Conservation (phyloP, 495 filamentous ascomycete genomes). For the Podospora comata region DNA sequence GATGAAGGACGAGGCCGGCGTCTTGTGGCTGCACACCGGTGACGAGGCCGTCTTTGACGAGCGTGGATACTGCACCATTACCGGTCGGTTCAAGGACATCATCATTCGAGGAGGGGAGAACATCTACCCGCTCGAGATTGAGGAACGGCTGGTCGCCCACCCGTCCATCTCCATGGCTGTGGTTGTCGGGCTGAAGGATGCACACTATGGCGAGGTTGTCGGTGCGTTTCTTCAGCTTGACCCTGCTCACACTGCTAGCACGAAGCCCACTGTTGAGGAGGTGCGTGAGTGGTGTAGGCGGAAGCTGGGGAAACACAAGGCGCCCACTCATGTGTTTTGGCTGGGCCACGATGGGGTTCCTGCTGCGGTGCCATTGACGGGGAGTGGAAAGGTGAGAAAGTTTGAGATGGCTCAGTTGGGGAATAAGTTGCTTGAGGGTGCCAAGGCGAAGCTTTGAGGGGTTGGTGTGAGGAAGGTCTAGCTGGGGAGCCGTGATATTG, state of each 20-base stretch:
- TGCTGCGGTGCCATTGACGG: slow-evolving; percentile 57
- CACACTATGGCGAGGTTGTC: slow-evolving; percentile 65
- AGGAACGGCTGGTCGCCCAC: slow-evolving; percentile 61
- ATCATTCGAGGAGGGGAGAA: slow-evolving; percentile 61
- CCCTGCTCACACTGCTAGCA: slow-evolving; percentile 17
- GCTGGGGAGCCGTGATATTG: not conserved
- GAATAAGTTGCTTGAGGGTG: slow-evolving; percentile 43
- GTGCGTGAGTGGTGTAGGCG: slow-evolving; percentile 58
- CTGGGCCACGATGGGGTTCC: slow-evolving; percentile 60
- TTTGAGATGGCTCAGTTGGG: slow-evolving; percentile 60
- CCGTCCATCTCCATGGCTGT: slow-evolving; percentile 53
- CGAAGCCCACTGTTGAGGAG: slow-evolving; percentile 44
- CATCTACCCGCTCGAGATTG: slow-evolving; percentile 70
- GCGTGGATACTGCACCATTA: slow-evolving; percentile 62
- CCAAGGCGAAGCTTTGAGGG: slow-evolving; percentile 39
- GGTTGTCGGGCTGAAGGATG: slow-evolving; percentile 61
- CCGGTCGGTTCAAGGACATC: slow-evolving; percentile 63
- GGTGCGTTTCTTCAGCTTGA: slow-evolving; percentile 55
- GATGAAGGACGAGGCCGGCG: slow-evolving; percentile 54
- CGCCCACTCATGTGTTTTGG: slow-evolving; percentile 63
- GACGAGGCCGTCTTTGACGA: slow-evolving; percentile 67
- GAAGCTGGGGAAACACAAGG: slow-evolving; percentile 64
- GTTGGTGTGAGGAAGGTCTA: not conserved
- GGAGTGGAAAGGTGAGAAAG: slow-evolving; percentile 70
- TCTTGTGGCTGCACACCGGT: slow-evolving; percentile 65